A percentile compares a stretch with the other conserved stretches of the same genome.
Evolutionary conservation across 1,284 basidiomycete species (phyloP).

Genomic region (Malassezia restricta): DNA sequence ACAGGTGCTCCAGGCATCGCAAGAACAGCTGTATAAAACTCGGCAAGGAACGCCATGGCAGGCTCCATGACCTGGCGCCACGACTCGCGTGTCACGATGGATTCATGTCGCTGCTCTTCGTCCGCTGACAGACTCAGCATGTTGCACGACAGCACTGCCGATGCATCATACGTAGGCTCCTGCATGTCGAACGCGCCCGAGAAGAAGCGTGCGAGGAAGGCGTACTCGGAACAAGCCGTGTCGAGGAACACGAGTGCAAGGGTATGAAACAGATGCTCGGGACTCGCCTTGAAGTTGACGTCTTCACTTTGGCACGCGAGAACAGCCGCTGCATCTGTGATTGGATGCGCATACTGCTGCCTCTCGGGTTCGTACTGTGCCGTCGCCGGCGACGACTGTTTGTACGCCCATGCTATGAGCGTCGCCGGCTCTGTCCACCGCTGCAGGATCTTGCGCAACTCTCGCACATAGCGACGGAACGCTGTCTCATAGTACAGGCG

Average conservation of each 20-base stretch:
- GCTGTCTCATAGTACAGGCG: slow-evolving; percentile 91
- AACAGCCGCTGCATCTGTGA: slow-evolving; percentile 3
- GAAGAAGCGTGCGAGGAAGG: slow-evolving; percentile 40
- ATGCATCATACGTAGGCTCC: neutral
- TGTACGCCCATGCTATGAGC: neutral
- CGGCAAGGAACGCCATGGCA: slow-evolving; percentile 19
- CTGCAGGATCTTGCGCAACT: slow-evolving; percentile 18
- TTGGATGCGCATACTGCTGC: slow-evolving; percentile 6
- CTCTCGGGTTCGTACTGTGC: slow-evolving; percentile 4
- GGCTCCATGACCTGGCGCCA: slow-evolving; percentile 44
- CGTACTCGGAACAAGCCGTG: slow-evolving; percentile 41
- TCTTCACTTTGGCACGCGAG: slow-evolving; percentile 43
- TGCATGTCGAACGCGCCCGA: slow-evolving; percentile 8
- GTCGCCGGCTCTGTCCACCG: slow-evolving; percentile 22
- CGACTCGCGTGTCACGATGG: slow-evolving; percentile 29
- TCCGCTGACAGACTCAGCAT: slow-evolving; percentile 10
- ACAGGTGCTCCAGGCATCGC: slow-evolving; percentile 13
- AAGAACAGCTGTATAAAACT: slow-evolving; percentile 24
- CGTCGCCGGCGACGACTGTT: neutral
- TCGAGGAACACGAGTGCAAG: slow-evolving; percentile 34
- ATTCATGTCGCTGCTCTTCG: slow-evolving; percentile 12
- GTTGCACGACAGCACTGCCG: slow-evolving; percentile 7
- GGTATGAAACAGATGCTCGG: slow-evolving; percentile 39
- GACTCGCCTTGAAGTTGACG: slow-evolving; percentile 16
- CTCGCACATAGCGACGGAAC: slow-evolving; percentile 76